Conservation (phyloP, 768 basidiomycete genomes). For the Collybia sordida region DNA sequence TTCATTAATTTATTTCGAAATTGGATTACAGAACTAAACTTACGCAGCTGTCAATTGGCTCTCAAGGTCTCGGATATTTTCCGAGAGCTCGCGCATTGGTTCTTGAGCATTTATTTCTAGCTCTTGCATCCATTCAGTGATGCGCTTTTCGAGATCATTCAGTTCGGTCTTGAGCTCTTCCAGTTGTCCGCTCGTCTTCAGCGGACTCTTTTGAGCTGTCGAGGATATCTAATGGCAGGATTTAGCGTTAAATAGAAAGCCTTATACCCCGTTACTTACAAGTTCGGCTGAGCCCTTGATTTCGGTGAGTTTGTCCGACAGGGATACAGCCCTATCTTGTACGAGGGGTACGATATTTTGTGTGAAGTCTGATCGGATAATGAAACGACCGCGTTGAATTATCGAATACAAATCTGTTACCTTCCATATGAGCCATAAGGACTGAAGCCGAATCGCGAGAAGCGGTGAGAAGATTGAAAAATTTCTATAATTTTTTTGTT, state of each 20-base stretch:
- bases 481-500: neutral
- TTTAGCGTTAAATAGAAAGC: neutral
- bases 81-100: neutral
- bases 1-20: no score
- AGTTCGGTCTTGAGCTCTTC: neutral
- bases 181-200: neutral
- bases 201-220: neutral
- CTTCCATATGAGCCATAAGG: constrained; percentile 2
- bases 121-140: neutral
- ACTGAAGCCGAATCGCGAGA: constrained; percentile 4
- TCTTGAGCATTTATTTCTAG: neutral
- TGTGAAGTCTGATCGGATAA: constrained; percentile 1
- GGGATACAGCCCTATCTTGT: neutral
- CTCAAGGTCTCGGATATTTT: no score
- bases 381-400: no score
- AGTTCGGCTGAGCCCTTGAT: constrained; percentile 4
- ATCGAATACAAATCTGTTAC: neutral
- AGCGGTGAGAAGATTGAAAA: neutral
- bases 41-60: no score
- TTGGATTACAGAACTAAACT: no score
- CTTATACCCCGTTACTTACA: neutral
- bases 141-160: neutral
- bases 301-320: constrained; percentile 4
- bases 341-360: constrained; percentile 4
- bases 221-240: neutral